phyloP scores from a whole-genome alignment of 768 basidiomycete species.

The Trametes cubensis region DNA sequence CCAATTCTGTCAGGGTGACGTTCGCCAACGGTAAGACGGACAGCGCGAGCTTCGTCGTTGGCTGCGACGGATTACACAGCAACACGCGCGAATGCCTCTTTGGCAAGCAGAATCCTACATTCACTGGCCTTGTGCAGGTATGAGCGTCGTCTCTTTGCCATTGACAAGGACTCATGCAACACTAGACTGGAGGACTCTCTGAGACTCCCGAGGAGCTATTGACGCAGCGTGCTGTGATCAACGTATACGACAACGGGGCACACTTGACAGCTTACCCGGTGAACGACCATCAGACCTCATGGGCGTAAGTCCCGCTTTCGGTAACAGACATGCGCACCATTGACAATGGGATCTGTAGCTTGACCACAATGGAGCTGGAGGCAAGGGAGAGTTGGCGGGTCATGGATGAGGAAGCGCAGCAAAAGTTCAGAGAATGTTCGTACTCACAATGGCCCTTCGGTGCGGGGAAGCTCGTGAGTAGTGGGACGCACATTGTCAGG shows the following conservation, averaged over 20 bases:
- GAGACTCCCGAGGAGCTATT: slow-evolving; percentile 27
- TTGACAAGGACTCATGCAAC: not conserved
- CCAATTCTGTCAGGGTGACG: slow-evolving; percentile 35
- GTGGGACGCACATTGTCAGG: slow-evolving; percentile 33
- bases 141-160: not conserved
- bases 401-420: slow-evolving; percentile 34
- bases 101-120: slow-evolving; percentile 39
- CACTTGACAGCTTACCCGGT: slow-evolving; percentile 44
- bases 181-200: slow-evolving; percentile 42
- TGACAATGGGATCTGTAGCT: slow-evolving; percentile 12
- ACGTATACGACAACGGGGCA: slow-evolving; percentile 40
- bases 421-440: slow-evolving; percentile 29
- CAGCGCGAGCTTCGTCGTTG: slow-evolving; percentile 43
- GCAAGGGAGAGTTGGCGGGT: slow-evolving; percentile 45
- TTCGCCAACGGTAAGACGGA: slow-evolving; percentile 42
- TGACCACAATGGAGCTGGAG: slow-evolving; percentile 42
- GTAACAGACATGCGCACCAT: no score
- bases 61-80: slow-evolving; percentile 50
- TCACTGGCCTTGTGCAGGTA: slow-evolving; percentile 45
- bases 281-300: slow-evolving; percentile 35
- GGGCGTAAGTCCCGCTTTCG: slow-evolving; percentile 39
- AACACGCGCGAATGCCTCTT: slow-evolving; percentile 42
- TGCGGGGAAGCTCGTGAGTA: slow-evolving; percentile 31
- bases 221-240: slow-evolving; percentile 29
- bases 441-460: slow-evolving; percentile 33